Evolutionary conservation across 257 asterid genomes (phyloP).

Genomic region (Solanum virginianum): DNA sequence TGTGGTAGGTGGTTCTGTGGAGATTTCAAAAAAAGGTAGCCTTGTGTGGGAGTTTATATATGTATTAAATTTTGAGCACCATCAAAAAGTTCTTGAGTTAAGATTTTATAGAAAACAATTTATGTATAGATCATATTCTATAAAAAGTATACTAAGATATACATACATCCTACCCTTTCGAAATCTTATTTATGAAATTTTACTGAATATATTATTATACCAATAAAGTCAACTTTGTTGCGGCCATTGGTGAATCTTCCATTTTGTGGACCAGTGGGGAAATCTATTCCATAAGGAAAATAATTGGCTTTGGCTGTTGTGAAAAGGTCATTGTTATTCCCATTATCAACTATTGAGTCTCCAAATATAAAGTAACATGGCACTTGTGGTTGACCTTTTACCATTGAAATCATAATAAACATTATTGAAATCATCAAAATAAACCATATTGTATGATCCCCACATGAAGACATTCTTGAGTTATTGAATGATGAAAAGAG

Average conservation of each 20-base stretch:
- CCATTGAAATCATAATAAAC: not conserved
- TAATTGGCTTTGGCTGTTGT: slow-evolving; percentile 28
- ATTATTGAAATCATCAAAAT: not conserved
- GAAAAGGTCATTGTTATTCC: slow-evolving; percentile 32
- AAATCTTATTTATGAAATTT: no score
- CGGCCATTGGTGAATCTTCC: slow-evolving; percentile 55
- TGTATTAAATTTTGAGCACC: not conserved
- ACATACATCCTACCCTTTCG: rapidly evolving
- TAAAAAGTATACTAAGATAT: no score
- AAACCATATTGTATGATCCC: not conserved
- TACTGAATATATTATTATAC: not conserved
- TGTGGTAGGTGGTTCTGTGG: rapidly evolving
- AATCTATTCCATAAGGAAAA: slow-evolving; percentile 48
- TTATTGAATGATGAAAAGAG: not conserved
- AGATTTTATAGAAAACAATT: no score
- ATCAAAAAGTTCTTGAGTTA: no score
- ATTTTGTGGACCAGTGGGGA: slow-evolving; percentile 22
- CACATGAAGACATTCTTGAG: not conserved
- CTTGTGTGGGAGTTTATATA: not conserved
- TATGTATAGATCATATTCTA: not conserved
- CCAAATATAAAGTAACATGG: slow-evolving; percentile 60
- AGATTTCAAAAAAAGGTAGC: not conserved
- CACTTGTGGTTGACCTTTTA: slow-evolving; percentile 11
- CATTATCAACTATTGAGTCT: slow-evolving; percentile 43
- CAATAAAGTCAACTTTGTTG: slow-evolving; percentile 23